These are phyloP conservation scores for Lasiodiplodia citricola DNA, from an alignment of 2,329 filamentous ascomycete genomes.

Conservation along the genomic window DNA sequence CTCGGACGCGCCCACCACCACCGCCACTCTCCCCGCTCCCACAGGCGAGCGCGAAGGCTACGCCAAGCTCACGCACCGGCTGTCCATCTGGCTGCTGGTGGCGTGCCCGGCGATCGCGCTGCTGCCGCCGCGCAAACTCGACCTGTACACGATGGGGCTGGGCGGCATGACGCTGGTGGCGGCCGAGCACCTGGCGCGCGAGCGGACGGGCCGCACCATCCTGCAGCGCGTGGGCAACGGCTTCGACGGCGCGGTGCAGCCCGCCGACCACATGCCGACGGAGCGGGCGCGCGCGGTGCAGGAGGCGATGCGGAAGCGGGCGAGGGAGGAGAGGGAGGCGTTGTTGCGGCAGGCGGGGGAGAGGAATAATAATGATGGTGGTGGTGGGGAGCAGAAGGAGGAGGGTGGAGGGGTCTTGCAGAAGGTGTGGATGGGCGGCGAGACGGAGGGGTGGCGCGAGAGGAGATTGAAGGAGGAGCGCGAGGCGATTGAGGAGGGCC, in stretches of 20 bases:
- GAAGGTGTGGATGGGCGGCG: constrained; percentile 49
- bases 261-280: constrained; percentile 39
- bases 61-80: constrained; percentile 46
- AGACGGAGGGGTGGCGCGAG: constrained; percentile 53
- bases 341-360: constrained; percentile 39
- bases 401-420: constrained; percentile 37
- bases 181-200: constrained; percentile 54
- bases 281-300: constrained; percentile 44
- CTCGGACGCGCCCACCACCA: not conserved
- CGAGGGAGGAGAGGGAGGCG: constrained; percentile 39
- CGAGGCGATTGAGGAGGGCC: constrained; percentile 46
- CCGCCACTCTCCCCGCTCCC: not conserved
- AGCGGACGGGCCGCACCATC: constrained; percentile 47
- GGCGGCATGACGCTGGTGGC: constrained; percentile 55
- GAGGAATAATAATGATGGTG: not conserved
- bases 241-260: constrained; percentile 26
- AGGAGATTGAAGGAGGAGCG: constrained; percentile 51
- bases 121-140: constrained; percentile 66
- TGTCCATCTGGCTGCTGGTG: constrained; percentile 56
- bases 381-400: constrained; percentile 25
- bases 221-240: constrained; percentile 37
- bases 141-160: constrained; percentile 64
- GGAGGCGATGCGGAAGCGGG: constrained; percentile 40
- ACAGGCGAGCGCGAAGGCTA: constrained; percentile 31
- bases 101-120: constrained; percentile 60